phyloP scores from a whole-genome alignment of 192 early-diverging fungal genomes.

The Dissophora ornata region DNA sequence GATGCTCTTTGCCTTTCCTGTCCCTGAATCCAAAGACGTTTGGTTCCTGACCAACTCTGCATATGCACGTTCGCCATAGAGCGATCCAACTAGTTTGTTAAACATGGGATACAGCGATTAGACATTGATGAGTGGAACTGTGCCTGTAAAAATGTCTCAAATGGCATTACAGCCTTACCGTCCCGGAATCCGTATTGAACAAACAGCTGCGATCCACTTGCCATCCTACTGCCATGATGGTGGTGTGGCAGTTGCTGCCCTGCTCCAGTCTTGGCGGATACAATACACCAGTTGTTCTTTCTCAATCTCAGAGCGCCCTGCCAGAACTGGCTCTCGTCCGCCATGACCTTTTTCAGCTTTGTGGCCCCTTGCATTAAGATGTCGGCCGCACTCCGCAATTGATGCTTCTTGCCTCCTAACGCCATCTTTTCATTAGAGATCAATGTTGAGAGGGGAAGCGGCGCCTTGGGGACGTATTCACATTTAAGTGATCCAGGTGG shows the following conservation, averaged over 20 bases:
- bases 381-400: conserved; percentile 31
- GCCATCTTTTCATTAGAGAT: conserved; percentile 42
- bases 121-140: too few relatives aligned
- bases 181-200: conserved; percentile 51
- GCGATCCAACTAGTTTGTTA: conserved; percentile 28
- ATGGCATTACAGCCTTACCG: conserved; percentile 9
- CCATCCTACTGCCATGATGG: conserved; percentile 5
- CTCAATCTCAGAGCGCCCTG: conserved; percentile 27
- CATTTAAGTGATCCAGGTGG: conserved; percentile 49
- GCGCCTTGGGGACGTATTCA: conserved; percentile 22
- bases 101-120: neutral
- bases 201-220: conserved; percentile 37
- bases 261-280: conserved; percentile 19
- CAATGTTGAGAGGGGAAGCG: conserved; percentile 1
- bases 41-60: conserved; percentile 36
- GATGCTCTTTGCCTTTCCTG: conserved; percentile 23
- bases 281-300: conserved; percentile 54
- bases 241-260: neutral
- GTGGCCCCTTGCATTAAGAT: conserved; percentile 47
- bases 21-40: neutral
- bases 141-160: too few relatives aligned
- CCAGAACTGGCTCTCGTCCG: conserved; percentile 51
- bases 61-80: conserved; percentile 31
- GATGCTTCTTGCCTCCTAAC: conserved; percentile 41
- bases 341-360: conserved; percentile 39